These are phyloP conservation scores for Tuber indicum DNA, from an alignment of 495 filamentous ascomycete genomes.

Conservation along the genomic window DNA sequence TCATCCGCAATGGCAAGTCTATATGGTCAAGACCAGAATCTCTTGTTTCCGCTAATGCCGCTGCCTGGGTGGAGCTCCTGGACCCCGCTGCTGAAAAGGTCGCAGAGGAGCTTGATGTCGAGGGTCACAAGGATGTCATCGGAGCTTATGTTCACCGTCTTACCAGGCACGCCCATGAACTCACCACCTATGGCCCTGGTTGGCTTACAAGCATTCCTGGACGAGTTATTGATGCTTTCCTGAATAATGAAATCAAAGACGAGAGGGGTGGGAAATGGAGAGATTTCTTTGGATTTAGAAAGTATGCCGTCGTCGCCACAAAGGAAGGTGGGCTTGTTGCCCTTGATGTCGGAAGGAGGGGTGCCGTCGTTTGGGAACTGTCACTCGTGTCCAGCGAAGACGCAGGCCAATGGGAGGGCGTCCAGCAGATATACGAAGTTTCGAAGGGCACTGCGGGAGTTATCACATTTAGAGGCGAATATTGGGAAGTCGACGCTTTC, in stretches of 20 bases:
- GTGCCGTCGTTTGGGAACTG: constrained; percentile 68
- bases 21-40: constrained; percentile 79
- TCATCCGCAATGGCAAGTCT: constrained; percentile 72
- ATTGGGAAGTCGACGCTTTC: constrained; percentile 41
- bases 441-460: constrained; percentile 41
- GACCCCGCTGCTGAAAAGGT: constrained; percentile 61
- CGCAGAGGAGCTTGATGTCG: constrained; percentile 71
- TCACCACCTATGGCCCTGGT: constrained; percentile 63
- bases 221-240: constrained; percentile 62
- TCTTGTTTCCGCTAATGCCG: constrained; percentile 65
- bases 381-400: constrained; percentile 50
- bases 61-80: constrained; percentile 66
- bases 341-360: constrained; percentile 68
- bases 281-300: constrained; percentile 82
- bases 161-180: constrained; percentile 70
- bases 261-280: constrained; percentile 50
- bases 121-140: constrained; percentile 71
- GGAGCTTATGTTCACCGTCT: constrained; percentile 82
- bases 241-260: constrained; percentile 49
- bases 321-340: constrained; percentile 70
- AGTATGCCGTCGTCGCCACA: constrained; percentile 74
- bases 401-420: constrained; percentile 63
- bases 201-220: constrained; percentile 61
- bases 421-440: constrained; percentile 44
- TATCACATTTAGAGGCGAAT: constrained; percentile 41